phyloP scores from a whole-genome alignment of 2,329 filamentous ascomycete genomes.

The Trichoderma afroharzianum region DNA sequence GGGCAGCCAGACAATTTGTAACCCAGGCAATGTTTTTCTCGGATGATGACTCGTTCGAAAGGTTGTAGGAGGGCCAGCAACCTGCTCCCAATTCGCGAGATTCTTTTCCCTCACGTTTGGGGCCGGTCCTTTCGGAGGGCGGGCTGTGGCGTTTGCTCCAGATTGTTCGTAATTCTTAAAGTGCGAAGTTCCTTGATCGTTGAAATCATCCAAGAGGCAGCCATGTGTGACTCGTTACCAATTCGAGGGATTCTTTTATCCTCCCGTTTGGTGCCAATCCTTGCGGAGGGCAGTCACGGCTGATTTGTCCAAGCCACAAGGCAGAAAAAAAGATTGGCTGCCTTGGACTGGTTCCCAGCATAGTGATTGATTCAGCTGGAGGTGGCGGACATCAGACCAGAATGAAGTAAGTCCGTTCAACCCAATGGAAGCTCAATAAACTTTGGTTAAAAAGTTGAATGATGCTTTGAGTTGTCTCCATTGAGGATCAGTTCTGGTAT shows the following conservation, averaged over 20 bases:
- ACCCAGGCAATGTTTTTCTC: background rate
- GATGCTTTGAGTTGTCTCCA: background rate
- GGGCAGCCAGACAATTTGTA: background rate
- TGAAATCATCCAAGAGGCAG: slow-evolving; percentile 9
- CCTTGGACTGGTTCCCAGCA: background rate
- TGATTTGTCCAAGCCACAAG: slow-evolving; percentile 3
- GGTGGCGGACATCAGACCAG: background rate
- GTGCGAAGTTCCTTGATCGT: background rate
- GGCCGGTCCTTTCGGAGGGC: slow-evolving; percentile 15
- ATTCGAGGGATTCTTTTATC: slow-evolving; percentile 14
- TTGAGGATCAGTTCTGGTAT: background rate
- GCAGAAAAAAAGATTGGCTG: background rate
- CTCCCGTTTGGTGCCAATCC: slow-evolving; percentile 14
- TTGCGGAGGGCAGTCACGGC: slow-evolving; percentile 7
- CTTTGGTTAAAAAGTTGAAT: background rate
- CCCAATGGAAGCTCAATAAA: background rate
- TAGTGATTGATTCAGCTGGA: background rate
- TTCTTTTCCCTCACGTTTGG: slow-evolving; percentile 16
- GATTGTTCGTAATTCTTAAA: background rate
- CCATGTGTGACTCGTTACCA: slow-evolving; percentile 1
- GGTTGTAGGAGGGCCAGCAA: background rate
- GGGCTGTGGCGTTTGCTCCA: background rate
- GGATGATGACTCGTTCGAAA: background rate
- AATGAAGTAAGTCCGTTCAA: background rate
- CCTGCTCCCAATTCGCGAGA: slow-evolving; percentile 16